These are phyloP conservation scores for Pichiaceae sp. DNA, from an alignment of 1,139 yeast species.

Conservation along the genomic window DNA sequence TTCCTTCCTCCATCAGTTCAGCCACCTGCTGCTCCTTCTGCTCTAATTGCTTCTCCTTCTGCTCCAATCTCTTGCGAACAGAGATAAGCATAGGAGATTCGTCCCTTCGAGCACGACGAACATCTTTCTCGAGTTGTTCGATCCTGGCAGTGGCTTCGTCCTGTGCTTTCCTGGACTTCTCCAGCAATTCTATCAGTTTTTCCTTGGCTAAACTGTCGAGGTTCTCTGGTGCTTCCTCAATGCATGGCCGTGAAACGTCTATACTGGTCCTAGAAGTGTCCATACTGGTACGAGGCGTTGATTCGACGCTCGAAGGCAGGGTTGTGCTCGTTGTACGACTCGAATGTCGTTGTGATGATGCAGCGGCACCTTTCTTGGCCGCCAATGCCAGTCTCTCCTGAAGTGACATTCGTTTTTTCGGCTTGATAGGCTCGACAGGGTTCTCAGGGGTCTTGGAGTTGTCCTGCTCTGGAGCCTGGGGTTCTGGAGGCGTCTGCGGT, in stretches of 20 bases:
- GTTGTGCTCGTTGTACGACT: background rate
- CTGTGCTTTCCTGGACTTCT: conserved; percentile 6
- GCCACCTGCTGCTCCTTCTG: conserved; percentile 52
- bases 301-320: background rate
- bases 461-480: no score
- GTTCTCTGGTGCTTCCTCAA: background rate
- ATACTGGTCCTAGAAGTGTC: conserved; percentile 2
- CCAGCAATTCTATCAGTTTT: conserved; percentile 4
- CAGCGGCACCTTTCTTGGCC: conserved; percentile 24
- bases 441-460: no score
- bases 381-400: conserved; percentile 82
- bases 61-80: no score
- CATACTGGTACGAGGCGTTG: conserved; percentile 1
- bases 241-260: no score
- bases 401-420: conserved; percentile 49
- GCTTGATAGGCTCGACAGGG: conserved; percentile 1
- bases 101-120: background rate
- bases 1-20: conserved; percentile 68
- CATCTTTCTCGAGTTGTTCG: background rate
- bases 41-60: conserved; percentile 25
- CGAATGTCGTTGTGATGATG: conserved; percentile 2
- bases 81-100: background rate
- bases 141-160: conserved; percentile 2
- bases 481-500: no score
- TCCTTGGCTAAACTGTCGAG: conserved; percentile 7